Evolutionary conservation across 768 basidiomycete genomes (phyloP).

Genomic region (Lyophyllum decastes): DNA sequence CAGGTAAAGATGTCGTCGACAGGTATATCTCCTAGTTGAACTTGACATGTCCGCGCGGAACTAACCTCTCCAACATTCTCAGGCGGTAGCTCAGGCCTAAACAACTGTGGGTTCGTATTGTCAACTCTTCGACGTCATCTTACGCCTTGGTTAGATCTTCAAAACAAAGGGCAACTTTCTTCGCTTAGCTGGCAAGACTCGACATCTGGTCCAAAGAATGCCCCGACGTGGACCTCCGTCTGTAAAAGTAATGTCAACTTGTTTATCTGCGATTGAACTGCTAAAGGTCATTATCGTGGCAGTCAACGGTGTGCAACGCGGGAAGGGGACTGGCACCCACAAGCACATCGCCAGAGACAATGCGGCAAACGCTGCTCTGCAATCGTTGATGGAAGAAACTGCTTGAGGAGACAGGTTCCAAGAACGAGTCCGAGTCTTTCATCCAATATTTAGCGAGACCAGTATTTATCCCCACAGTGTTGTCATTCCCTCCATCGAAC

Average conservation of each 20-base stretch:
- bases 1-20: slow-evolving; percentile 19
- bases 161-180: slow-evolving; percentile 39
- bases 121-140: neutral
- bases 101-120: slow-evolving; percentile 31
- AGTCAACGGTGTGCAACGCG: slow-evolving; percentile 56
- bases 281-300: slow-evolving; percentile 7
- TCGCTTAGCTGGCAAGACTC: slow-evolving; percentile 59
- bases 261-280: slow-evolving; percentile 7
- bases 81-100: slow-evolving; percentile 36
- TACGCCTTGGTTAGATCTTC: slow-evolving; percentile 46
- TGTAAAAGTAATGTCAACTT: slow-evolving; percentile 54
- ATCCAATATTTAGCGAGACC: neutral
- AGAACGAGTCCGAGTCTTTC: neutral
- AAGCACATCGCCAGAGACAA: slow-evolving; percentile 51
- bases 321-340: slow-evolving; percentile 47
- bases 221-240: slow-evolving; percentile 52
- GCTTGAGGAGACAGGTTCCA: neutral
- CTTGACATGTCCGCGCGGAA: neutral
- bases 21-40: slow-evolving; percentile 14
- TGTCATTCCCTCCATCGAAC: neutral
- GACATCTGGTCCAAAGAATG: slow-evolving; percentile 42
- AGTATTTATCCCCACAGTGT: slow-evolving; percentile 3
- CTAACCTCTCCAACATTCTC: neutral
- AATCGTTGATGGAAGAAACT: slow-evolving; percentile 30
- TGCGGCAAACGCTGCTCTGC: slow-evolving; percentile 49